These are phyloP conservation scores for Pleurozium schreberi DNA, from an alignment of 225 moss, liverwort and hornwort species.

Conservation along the genomic window DNA sequence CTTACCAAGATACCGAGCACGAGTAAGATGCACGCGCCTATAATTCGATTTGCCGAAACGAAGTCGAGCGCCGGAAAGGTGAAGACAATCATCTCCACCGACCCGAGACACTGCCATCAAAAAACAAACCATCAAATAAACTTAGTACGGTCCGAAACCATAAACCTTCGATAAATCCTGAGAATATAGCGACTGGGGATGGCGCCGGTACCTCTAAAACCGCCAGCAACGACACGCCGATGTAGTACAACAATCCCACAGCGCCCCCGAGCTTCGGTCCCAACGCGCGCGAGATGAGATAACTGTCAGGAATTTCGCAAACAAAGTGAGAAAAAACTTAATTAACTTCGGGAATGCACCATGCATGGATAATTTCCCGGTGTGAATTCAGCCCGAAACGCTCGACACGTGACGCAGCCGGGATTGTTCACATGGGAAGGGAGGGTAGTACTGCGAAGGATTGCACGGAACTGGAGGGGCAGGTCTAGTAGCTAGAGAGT, in stretches of 20 bases:
- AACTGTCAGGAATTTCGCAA: constrained; percentile 30
- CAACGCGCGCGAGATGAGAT: constrained; percentile 82
- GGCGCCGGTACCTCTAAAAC: constrained; percentile 63
- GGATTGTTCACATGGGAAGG: constrained; percentile 3
- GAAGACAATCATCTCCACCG: constrained; percentile 87
- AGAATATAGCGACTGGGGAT: background rate
- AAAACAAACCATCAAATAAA: background rate
- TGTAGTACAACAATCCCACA: constrained; percentile 80
- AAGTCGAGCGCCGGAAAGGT: constrained; percentile 65
- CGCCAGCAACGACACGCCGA: constrained; percentile 77
- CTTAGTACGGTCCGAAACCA: background rate
- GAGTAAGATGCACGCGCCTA: constrained; percentile 56
- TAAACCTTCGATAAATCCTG: background rate
- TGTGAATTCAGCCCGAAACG: constrained; percentile 1
- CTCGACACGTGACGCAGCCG: background rate
- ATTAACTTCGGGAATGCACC: background rate
- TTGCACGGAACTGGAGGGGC: constrained; percentile 5
- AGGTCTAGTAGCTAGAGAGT: background rate
- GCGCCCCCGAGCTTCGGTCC: constrained; percentile 94
- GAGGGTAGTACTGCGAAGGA: background rate
- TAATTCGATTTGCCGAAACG: constrained; percentile 52
- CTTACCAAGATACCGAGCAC: constrained; percentile 34
- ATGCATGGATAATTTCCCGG: background rate
- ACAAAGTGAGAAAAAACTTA: background rate
- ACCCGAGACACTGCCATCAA: constrained; percentile 63